These are phyloP conservation scores for Spathaspora passalidarum DNA, from an alignment of 805 yeast species.

Conservation along the genomic window DNA sequence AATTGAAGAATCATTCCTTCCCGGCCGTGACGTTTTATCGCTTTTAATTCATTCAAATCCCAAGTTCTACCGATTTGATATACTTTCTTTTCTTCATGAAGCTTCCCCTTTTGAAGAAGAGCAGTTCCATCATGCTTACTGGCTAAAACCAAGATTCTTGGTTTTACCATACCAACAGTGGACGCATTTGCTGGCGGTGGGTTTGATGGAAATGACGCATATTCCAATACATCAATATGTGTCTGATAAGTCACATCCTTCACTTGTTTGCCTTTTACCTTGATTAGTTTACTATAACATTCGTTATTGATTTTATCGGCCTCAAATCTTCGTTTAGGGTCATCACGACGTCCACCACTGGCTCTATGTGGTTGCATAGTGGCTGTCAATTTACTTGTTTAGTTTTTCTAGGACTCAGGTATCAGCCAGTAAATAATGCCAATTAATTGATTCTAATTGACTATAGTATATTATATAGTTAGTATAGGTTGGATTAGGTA, in stretches of 20 bases:
- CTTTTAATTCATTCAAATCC: slow-evolving; percentile 70
- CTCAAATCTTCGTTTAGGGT: slow-evolving; percentile 4
- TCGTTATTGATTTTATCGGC: slow-evolving; percentile 34
- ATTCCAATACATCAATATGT: slow-evolving; percentile 75
- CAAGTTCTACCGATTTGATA: slow-evolving; percentile 93
- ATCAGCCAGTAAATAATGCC: no score
- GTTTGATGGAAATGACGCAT: slow-evolving; percentile 60
- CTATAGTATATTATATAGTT: no score
- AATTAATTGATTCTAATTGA: background rate
- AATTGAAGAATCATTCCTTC: slow-evolving; percentile 60
- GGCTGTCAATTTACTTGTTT: slow-evolving; percentile 1
- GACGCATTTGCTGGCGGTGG: slow-evolving; percentile 54
- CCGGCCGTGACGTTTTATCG: slow-evolving; percentile 50
- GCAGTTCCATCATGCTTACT: slow-evolving; percentile 65
- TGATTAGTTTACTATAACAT: slow-evolving; percentile 34
- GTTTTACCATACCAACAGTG: slow-evolving; percentile 43
- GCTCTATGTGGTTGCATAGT: background rate
- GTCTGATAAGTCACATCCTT: slow-evolving; percentile 56
- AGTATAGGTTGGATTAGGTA: no score
- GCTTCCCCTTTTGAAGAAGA: slow-evolving; percentile 81
- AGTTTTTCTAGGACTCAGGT: background rate
- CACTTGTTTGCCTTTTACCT: slow-evolving; percentile 18
- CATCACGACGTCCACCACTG: background rate
- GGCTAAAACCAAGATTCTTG: slow-evolving; percentile 59
- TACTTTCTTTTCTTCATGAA: slow-evolving; percentile 59